Evolutionary conservation across 2,329 filamentous ascomycete genomes (phyloP), one percentile per base, ranked within the genome.

Genomic region (Pleomassaria siparia): DNA sequence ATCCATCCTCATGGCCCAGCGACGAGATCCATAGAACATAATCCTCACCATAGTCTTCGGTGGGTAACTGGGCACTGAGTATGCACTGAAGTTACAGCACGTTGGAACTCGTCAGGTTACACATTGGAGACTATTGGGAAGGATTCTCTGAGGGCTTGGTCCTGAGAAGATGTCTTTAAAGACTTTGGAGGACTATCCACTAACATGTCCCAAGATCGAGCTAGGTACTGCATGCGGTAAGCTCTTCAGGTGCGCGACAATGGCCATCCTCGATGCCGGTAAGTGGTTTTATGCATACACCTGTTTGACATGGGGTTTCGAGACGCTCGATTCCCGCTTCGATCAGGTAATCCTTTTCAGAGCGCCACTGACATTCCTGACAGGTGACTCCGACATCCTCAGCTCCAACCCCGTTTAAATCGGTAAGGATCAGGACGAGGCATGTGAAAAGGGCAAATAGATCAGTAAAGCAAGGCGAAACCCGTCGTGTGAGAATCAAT

Each of bases 181-280:
- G 86, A 84, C 89, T 94, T 94, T 88, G 89, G 90, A 95, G 90
- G 90, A 89, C 86, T 66, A 71, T 67, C 74, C 62, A 83, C 83
- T 86, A 79, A 87, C 82, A 71, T 66, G 57, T 72, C 52, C 64
- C 55, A 58, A 97, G 91, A 96, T 97, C 74, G 94, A 97, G 82
- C 84, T 99, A 63, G 94, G 94, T 72, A 97, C 91, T 73, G 91
- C 91, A 66, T 96, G 91, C 81, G 94, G 94, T 83, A 97, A 97
- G 83, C 88, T 99, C 74, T 99, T 95, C 88, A 85, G 91, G 67
- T 95, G 89, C 86, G 92, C 89, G 64, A 96, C 91, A 78, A 95
- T 99, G 88, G 87, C 91, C 67, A 88, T 97, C 73, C 81, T 97
- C 63, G 94, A 99, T 78, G 91, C 91, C 74, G 94, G 92, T 67